These are phyloP conservation scores for Dissophora globulifera DNA, from an alignment of 192 early-diverging fungal genomes.

Conservation along the genomic window DNA sequence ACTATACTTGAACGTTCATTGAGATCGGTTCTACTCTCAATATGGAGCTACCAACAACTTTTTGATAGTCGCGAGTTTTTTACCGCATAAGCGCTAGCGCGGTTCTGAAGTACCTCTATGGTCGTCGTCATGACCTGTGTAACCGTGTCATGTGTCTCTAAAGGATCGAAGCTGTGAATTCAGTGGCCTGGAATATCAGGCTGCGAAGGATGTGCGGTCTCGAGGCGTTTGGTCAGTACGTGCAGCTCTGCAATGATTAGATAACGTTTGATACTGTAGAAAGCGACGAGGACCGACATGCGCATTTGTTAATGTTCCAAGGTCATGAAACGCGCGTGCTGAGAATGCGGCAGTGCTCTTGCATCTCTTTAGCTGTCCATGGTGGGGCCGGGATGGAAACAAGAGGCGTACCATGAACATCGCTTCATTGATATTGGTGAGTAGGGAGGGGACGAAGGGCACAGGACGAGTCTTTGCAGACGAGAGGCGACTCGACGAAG, in stretches of 20 bases:
- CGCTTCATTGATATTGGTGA: slow-evolving; percentile 1
- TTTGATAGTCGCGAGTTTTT: neutral
- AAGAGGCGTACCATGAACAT: neutral
- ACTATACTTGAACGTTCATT: slow-evolving; percentile 3
- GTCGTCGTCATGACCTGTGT: slow-evolving; percentile 1
- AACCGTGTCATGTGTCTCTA: neutral
- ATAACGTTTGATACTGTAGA: neutral
- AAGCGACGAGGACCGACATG: too few relatives aligned
- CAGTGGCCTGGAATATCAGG: neutral
- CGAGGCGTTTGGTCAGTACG: slow-evolving; percentile 2
- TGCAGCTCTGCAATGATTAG: neutral
- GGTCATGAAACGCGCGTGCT: too few relatives aligned
- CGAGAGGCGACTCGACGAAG: slow-evolving; percentile 12
- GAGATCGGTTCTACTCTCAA: slow-evolving; percentile 6
- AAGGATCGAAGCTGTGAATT: neutral
- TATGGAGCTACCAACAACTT: slow-evolving; percentile 12
- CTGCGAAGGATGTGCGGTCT: neutral
- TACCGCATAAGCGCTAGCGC: neutral
- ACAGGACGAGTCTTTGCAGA: slow-evolving; percentile 24
- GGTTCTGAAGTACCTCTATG: neutral
- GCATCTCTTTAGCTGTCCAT: too few relatives aligned
- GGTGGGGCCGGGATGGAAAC: neutral
- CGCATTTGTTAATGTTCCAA: too few relatives aligned
- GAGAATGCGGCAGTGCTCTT: too few relatives aligned
- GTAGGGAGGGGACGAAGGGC: neutral